Evolutionary conservation across 306 rosid species (phyloP).

Genomic region (Ormosia emarginata): DNA sequence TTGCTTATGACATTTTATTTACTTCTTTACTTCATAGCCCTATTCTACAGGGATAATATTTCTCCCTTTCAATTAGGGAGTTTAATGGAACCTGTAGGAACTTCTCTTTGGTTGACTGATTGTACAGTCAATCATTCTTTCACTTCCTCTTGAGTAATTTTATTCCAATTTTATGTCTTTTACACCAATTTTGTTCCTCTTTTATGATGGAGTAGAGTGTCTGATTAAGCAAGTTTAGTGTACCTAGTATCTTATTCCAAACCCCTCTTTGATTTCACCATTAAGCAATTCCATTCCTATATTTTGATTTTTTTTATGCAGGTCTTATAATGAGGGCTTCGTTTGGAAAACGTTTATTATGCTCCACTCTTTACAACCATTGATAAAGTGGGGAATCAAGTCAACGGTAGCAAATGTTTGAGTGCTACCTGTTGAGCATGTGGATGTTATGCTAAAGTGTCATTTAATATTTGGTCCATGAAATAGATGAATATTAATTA

Average conservation of each 20-base stretch:
- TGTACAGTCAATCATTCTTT: slow-evolving; percentile 12
- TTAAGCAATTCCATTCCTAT: slow-evolving; percentile 11
- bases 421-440: too few relatives aligned
- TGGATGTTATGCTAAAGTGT: too few relatives aligned
- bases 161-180: neutral
- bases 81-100: slow-evolving; percentile 9
- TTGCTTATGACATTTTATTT: slow-evolving; percentile 25
- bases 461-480: too few relatives aligned
- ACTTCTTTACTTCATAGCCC: slow-evolving; percentile 3
- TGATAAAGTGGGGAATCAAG: too few relatives aligned
- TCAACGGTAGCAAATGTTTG: too few relatives aligned
- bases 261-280: neutral
- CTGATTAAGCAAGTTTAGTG: slow-evolving; percentile 5
- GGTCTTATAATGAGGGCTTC: slow-evolving; percentile 67
- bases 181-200: neutral
- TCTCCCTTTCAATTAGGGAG: neutral
- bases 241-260: neutral
- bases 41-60: neutral
- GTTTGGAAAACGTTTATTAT: slow-evolving; percentile 1
- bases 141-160: neutral
- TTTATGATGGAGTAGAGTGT: neutral
- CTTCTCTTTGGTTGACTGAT: slow-evolving; percentile 12
- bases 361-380: too few relatives aligned
- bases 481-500: too few relatives aligned
- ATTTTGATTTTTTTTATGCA: slow-evolving; percentile 22